Conservation (phyloP, 352 stramenopile genomes). For the Phytopythium kandeliae region DNA sequence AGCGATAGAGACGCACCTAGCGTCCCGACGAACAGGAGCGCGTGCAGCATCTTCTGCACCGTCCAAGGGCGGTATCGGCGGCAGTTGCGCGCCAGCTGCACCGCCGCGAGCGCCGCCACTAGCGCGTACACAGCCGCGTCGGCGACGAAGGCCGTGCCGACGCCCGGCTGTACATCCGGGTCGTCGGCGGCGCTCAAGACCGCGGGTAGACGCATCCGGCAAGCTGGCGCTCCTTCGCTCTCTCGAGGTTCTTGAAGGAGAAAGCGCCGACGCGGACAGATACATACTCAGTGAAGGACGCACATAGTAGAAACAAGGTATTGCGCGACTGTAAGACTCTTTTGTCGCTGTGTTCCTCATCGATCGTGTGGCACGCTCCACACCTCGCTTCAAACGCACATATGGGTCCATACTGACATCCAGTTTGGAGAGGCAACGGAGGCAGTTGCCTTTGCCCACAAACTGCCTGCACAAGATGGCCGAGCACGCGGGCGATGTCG, state of each 20-base stretch:
- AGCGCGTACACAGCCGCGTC: constrained; percentile 65
- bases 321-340: too few species aligned
- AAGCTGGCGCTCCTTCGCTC: too few species aligned
- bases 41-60: constrained; percentile 84
- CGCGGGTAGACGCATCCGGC: too few species aligned
- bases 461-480: too few species aligned
- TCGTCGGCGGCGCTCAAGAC: constrained; percentile 1
- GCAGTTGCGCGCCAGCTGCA: constrained; percentile 82
- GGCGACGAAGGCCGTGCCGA: constrained; percentile 58
- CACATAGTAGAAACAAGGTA: too few species aligned
- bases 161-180: constrained; percentile 32
- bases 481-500: neutral
- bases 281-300: too few species aligned
- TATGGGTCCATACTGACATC: constrained; percentile 4
- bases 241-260: too few species aligned
- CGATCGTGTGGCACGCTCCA: too few species aligned
- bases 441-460: constrained; percentile 1
- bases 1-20: constrained; percentile 38
- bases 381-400: too few species aligned
- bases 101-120: constrained; percentile 41
- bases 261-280: too few species aligned
- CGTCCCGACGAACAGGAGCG: constrained; percentile 78
- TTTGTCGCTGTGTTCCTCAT: too few species aligned
- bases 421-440: constrained; percentile 13
- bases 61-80: constrained; percentile 80